Evolutionary conservation across 805 yeast species (phyloP).

Genomic region (Sungouiella blattae): DNA sequence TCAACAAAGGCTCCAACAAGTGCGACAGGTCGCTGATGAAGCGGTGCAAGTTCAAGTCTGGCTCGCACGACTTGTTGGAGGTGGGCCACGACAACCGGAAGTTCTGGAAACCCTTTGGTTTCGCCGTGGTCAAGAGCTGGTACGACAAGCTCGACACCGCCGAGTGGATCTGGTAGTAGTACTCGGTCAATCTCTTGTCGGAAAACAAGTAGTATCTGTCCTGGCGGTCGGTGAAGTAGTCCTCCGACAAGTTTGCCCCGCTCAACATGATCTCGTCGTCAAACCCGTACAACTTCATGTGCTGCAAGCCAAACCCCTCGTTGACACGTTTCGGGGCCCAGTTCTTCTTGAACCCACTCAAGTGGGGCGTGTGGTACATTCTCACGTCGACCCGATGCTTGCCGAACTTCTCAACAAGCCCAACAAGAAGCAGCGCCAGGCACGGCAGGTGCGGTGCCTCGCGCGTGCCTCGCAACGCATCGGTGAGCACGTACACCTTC

Average conservation of each 20-base stretch:
- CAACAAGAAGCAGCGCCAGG: conserved; percentile 71
- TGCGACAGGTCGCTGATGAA: conserved; percentile 56
- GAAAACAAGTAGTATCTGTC: conserved; percentile 83
- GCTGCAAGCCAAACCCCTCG: conserved; percentile 92
- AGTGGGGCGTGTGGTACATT: conserved; percentile 86
- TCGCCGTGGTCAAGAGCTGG: conserved; percentile 46
- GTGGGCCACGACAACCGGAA: conserved; percentile 73
- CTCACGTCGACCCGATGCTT: conserved; percentile 69
- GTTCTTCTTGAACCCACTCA: conserved; percentile 60
- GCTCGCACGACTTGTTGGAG: conserved; percentile 63
- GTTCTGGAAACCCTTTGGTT: conserved; percentile 34
- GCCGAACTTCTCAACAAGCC: conserved; percentile 62
- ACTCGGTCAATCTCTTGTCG: conserved; percentile 56
- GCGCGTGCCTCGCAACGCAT: conserved; percentile 88
- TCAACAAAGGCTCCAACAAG: conserved; percentile 56
- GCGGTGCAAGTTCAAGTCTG: conserved; percentile 48
- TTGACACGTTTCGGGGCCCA: conserved; percentile 79
- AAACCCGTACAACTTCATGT: conserved; percentile 94
- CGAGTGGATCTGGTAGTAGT: conserved; percentile 67
- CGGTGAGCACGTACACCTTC: conserved; percentile 71
- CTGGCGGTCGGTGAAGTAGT: conserved; percentile 92
- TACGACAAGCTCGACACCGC: conserved; percentile 72
- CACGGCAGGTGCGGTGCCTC: conserved; percentile 73
- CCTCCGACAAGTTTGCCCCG: conserved; percentile 90
- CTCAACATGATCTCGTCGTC: conserved; percentile 84